Conservation (phyloP, 139 green algal species). For the Picochlorum sp. region DNA sequence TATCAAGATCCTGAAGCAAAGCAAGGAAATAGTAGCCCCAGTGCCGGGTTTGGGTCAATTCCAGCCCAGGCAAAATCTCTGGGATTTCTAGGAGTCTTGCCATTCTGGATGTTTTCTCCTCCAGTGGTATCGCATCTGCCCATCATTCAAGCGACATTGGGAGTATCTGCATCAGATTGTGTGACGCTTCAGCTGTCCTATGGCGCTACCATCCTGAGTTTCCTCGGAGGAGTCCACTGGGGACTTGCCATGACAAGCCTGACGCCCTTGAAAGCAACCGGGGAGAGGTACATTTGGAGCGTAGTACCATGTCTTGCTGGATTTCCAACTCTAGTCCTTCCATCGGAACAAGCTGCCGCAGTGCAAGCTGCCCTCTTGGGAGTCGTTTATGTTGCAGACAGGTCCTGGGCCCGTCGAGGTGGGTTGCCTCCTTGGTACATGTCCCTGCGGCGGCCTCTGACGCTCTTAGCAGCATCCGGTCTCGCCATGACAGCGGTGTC, state of each 20-base stretch:
- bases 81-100: conserved; percentile 3
- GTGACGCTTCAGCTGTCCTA: conserved; percentile 56
- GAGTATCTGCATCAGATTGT: background rate
- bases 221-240: conserved; percentile 89
- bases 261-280: conserved; percentile 4
- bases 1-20: too few relatives aligned
- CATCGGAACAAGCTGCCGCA: conserved; percentile 18
- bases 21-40: too few relatives aligned
- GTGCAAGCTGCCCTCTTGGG: conserved; percentile 28
- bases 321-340: conserved; percentile 61
- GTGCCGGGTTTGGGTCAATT: too few relatives aligned
- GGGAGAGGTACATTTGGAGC: conserved; percentile 64
- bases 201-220: conserved; percentile 70
- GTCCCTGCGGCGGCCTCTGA: conserved; percentile 35
- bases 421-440: conserved; percentile 42
- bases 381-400: conserved; percentile 36
- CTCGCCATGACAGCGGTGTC: conserved; percentile 22
- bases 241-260: conserved; percentile 58
- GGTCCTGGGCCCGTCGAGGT: conserved; percentile 16
- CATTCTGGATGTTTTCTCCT: conserved; percentile 5
- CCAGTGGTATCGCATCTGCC: background rate
- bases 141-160: background rate
- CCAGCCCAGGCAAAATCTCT: conserved; percentile 8
- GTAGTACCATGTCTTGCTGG: conserved; percentile 72
- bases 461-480: conserved; percentile 26